Conservation (phyloP, 768 basidiomycete species). For the Serendipita sp. region DNA sequence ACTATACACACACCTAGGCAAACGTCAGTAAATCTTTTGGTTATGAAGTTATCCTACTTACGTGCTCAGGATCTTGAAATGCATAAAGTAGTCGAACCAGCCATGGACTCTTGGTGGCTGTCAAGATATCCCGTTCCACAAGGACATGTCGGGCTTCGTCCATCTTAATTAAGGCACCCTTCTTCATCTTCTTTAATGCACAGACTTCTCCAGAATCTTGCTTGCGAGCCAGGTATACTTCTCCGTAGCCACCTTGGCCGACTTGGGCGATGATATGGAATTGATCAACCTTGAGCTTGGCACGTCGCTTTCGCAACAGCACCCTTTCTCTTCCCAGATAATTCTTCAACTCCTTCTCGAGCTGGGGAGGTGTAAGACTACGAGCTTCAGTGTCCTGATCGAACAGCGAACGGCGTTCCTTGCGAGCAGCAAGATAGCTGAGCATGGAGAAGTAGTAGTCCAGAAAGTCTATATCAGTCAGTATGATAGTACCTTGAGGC, state of each 20-base stretch:
- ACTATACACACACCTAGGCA: background rate
- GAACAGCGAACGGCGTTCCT: constrained; percentile 69
- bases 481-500: constrained; percentile 11
- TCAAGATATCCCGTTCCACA: constrained; percentile 93
- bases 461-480: constrained; percentile 53
- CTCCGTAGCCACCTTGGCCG: constrained; percentile 97
- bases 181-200: constrained; percentile 94
- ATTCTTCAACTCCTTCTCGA: constrained; percentile 70
- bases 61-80: constrained; percentile 82
- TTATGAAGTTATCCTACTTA: constrained; percentile 18
- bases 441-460: constrained; percentile 97
- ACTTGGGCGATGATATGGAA: constrained; percentile 99
- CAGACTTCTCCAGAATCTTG: constrained; percentile 93
- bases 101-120: constrained; percentile 96
- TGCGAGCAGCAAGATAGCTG: constrained; percentile 75
- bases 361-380: constrained; percentile 35
- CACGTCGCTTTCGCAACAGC: constrained; percentile 75
- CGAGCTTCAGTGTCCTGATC: constrained; percentile 67
- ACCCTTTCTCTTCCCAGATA: constrained; percentile 93
- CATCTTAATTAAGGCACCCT: constrained; percentile 92
- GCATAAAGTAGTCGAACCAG: constrained; percentile 88
- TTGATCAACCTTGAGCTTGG: constrained; percentile 84
- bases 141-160: constrained; percentile 96
- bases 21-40: background rate
- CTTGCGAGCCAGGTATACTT: constrained; percentile 90